A percentile compares a stretch with the other conserved stretches of the same genome.
phyloP scores from a whole-genome alignment of 2,329 filamentous ascomycete genomes.

The Volutella citrinella region DNA sequence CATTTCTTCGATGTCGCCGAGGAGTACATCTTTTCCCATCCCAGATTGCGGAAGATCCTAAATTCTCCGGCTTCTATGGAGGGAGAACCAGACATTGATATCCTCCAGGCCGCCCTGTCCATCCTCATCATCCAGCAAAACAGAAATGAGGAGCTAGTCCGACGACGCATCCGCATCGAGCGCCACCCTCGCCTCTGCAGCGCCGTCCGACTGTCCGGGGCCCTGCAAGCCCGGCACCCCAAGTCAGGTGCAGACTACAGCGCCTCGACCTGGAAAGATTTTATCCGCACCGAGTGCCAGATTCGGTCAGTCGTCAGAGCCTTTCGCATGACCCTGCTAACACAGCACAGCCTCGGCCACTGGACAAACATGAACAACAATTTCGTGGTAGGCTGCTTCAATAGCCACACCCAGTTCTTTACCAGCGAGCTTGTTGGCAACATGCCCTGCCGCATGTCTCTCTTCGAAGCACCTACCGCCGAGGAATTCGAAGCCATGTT shows the following conservation, averaged over 20 bases:
- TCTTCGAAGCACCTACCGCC: slow-evolving; percentile 5
- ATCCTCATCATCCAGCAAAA: slow-evolving; percentile 7
- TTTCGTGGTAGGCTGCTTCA: slow-evolving; percentile 7
- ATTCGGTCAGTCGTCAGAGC: slow-evolving; percentile 5
- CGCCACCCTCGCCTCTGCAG: slow-evolving; percentile 1
- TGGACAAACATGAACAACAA: slow-evolving; percentile 5
- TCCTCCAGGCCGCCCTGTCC: slow-evolving; percentile 7
- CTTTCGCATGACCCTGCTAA: background rate
- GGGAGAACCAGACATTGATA: too few relatives aligned
- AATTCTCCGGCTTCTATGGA: background rate
- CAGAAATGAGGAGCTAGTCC: slow-evolving; percentile 2
- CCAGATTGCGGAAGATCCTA: background rate
- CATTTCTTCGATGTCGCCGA: slow-evolving; percentile 6
- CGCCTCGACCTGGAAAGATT: slow-evolving; percentile 2
- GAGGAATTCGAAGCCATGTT: slow-evolving; percentile 1
- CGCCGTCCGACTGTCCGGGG: slow-evolving; percentile 4
- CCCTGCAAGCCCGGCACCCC: slow-evolving; percentile 2
- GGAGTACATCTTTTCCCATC: slow-evolving; percentile 8
- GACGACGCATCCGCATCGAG: slow-evolving; percentile 6
- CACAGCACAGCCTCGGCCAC: slow-evolving; percentile 4
- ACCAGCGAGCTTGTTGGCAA: slow-evolving; percentile 8
- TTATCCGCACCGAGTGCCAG: slow-evolving; percentile 5
- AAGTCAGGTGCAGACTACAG: slow-evolving; percentile 1
- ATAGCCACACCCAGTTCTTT: slow-evolving; percentile 1
- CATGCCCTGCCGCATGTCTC: slow-evolving; percentile 1